Percentiles rank a stretch among this genome's conserved stretches.
Conservation (phyloP, 129 eudicot genomes). For the Helichrysum umbraculigerum region DNA sequence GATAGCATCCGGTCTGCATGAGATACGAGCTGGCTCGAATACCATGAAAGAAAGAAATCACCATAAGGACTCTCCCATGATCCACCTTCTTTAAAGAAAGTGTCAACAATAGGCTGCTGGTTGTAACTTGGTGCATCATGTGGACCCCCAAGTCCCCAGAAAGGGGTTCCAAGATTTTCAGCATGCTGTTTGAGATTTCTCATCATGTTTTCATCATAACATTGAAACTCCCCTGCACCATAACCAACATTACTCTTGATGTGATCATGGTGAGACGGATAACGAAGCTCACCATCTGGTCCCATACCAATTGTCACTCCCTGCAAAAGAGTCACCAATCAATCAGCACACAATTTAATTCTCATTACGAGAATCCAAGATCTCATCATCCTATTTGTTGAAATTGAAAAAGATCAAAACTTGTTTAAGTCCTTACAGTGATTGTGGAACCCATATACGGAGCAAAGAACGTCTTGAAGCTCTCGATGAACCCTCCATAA, state of each 20-base stretch:
- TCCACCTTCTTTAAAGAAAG: slow-evolving; percentile 67
- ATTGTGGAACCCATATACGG: slow-evolving; percentile 74
- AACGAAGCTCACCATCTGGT: slow-evolving; percentile 90
- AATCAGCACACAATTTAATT: slow-evolving; percentile 4
- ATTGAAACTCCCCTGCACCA: slow-evolving; percentile 94
- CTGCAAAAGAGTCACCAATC: slow-evolving; percentile 37
- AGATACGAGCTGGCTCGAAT: slow-evolving; percentile 55
- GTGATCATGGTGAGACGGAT: slow-evolving; percentile 55
- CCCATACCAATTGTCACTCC: slow-evolving; percentile 84
- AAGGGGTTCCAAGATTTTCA: slow-evolving; percentile 58
- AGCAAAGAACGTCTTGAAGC: slow-evolving; percentile 59
- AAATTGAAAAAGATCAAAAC: neutral
- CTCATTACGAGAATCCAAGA: neutral
- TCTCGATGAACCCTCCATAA: slow-evolving; percentile 61
- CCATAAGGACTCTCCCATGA: slow-evolving; percentile 91
- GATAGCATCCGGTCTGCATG: slow-evolving; percentile 80
- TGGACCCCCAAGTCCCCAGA: slow-evolving; percentile 92
- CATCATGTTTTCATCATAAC: slow-evolving; percentile 81
- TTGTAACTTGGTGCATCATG: slow-evolving; percentile 73
- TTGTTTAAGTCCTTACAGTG: slow-evolving; percentile 52
- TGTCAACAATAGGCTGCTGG: slow-evolving; percentile 50
- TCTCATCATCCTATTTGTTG: neutral
- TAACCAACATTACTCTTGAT: slow-evolving; percentile 11
- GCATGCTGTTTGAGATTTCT: slow-evolving; percentile 52
- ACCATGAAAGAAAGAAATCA: slow-evolving; percentile 92